Conservation (phyloP, 2,329 filamentous ascomycete genomes). For the Cadophora malorum region DNA sequence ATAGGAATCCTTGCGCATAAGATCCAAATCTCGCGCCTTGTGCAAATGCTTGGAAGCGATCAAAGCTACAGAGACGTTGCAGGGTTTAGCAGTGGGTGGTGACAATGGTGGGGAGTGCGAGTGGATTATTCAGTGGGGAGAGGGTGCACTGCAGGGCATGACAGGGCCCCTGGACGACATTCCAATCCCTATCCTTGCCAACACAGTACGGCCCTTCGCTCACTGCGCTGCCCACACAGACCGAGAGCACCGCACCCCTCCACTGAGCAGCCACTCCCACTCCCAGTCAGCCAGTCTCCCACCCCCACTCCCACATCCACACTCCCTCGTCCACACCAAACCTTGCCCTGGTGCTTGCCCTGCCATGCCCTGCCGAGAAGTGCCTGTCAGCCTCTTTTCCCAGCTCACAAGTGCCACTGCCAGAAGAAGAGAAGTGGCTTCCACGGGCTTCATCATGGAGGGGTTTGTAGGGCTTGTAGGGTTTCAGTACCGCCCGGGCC, state of each 20-base stretch:
- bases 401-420: constrained; percentile 15
- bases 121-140: neutral
- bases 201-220: neutral
- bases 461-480: constrained; percentile 4
- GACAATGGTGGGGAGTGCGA: neutral
- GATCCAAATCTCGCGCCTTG: constrained; percentile 19
- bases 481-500: constrained; percentile 15
- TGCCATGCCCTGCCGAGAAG: constrained; percentile 8
- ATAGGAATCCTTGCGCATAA: constrained; percentile 24
- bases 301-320: neutral
- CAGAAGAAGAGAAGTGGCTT: constrained; percentile 11
- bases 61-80: neutral
- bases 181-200: constrained; percentile 5
- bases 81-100: constrained; percentile 1
- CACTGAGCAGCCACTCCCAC: neutral
- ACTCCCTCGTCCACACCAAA: neutral
- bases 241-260: neutral
- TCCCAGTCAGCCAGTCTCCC: neutral
- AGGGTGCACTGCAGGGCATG: neutral
- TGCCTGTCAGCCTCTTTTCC: constrained; percentile 18
- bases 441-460: neutral
- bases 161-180: neutral
- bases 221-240: constrained; percentile 11
- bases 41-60: constrained; percentile 23
- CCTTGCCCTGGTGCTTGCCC: neutral